Percentiles rank a stretch among this genome's conserved stretches.
phyloP scores from a whole-genome alignment of 139 green algal genomes.

The Tetradesmus lagerheimii region DNA sequence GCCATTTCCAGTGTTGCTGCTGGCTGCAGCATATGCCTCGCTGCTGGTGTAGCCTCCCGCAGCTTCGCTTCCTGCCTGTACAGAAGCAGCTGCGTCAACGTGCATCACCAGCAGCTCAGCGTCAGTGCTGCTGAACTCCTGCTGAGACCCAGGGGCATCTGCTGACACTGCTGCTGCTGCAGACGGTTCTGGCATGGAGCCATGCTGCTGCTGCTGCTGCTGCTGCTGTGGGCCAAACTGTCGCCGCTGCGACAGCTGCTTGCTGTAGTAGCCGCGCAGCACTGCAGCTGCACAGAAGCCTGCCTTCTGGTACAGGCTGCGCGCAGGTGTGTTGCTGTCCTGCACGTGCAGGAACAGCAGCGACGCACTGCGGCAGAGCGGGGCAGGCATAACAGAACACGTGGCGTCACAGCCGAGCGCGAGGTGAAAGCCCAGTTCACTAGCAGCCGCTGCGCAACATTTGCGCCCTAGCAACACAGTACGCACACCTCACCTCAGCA shows the following conservation, averaged over 20 bases:
- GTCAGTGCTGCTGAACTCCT: conserved; percentile 7
- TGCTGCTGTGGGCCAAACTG: conserved; percentile 15
- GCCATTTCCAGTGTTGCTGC: background rate
- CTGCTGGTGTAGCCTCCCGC: background rate
- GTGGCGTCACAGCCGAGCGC: too few relatives aligned
- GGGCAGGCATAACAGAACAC: background rate
- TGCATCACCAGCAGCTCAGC: conserved; percentile 16
- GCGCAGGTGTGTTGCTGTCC: conserved; percentile 24
- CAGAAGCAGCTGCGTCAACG: background rate
- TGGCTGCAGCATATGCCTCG: background rate
- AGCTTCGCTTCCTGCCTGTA: background rate
- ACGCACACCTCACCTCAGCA: too few relatives aligned
- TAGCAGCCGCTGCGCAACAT: too few relatives aligned
- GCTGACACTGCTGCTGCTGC: background rate
- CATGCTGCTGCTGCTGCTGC: conserved; percentile 42
- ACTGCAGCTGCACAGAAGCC: conserved; percentile 13
- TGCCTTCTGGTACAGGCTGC: conserved; percentile 19
- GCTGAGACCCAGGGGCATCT: background rate
- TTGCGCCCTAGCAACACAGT: too few relatives aligned
- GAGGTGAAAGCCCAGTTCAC: too few relatives aligned
- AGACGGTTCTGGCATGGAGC: background rate
- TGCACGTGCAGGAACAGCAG: conserved; percentile 46
- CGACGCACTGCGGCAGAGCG: background rate
- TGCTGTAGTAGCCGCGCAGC: conserved; percentile 35
- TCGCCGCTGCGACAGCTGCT: background rate